phyloP scores from a whole-genome alignment of 73 alveolate genomes.

The Paraurostyla sp. region DNA sequence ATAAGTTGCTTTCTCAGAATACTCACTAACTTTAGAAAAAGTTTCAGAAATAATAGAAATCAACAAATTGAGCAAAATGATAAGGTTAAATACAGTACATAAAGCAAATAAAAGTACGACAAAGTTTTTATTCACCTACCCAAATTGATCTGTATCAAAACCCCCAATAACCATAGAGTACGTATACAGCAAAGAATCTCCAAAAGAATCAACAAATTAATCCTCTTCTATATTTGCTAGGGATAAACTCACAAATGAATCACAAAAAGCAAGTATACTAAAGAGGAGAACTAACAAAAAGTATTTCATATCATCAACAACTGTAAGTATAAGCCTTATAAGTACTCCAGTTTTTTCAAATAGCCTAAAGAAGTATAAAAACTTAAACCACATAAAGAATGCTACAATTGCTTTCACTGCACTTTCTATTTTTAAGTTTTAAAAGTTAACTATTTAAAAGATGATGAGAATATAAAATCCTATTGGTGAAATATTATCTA shows the following conservation, averaged over 20 bases:
- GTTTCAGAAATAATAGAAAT: not conserved
- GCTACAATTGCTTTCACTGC: not conserved
- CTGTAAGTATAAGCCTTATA: not conserved
- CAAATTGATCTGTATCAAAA: slow-evolving; percentile 13
- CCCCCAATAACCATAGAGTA: not conserved
- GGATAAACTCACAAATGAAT: not conserved
- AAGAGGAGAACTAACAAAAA: not conserved
- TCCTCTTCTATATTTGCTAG: not conserved
- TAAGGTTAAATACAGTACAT: not conserved
- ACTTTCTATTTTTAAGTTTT: not conserved
- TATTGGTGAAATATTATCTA: not conserved
- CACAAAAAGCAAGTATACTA: not conserved
- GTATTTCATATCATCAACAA: not conserved
- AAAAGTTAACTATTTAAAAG: too few species aligned
- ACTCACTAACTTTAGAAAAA: not conserved
- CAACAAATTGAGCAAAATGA: not conserved
- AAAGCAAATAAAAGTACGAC: not conserved
- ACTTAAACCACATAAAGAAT: not conserved
- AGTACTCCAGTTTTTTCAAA: not conserved
- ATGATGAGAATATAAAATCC: not conserved
- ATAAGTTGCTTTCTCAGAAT: not conserved
- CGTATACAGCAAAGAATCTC: not conserved
- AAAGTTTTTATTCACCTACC: not conserved
- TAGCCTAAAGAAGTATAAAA: not conserved
- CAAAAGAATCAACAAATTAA: not conserved